These are phyloP conservation scores for Lactarius sp. DNA, from an alignment of 768 basidiomycete genomes.

Conservation along the genomic window DNA sequence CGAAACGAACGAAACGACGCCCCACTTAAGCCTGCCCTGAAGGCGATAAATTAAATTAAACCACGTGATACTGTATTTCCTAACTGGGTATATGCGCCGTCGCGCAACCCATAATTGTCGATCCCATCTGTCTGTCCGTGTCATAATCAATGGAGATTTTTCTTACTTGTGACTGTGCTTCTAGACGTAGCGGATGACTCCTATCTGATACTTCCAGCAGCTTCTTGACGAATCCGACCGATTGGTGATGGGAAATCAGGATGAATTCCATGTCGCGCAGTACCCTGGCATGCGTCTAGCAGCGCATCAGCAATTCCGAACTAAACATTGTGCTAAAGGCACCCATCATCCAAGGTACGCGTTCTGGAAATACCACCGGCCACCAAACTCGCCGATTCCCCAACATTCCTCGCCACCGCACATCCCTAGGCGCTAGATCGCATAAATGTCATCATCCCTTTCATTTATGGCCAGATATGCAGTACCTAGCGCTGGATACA, in stretches of 20 bases:
- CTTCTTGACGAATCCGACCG: slow-evolving; percentile 19
- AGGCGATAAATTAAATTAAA: background rate
- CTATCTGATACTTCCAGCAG: slow-evolving; percentile 4
- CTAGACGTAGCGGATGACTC: slow-evolving; percentile 7
- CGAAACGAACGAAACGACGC: background rate
- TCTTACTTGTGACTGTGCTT: background rate
- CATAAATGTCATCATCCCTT: background rate
- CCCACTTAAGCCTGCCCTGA: background rate
- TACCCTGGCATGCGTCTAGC: background rate
- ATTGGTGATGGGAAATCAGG: slow-evolving; percentile 20
- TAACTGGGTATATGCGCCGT: background rate
- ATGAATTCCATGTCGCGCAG: background rate
- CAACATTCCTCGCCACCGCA: background rate
- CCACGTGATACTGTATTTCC: slow-evolving; percentile 20
- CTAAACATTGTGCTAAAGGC: background rate
- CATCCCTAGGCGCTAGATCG: background rate
- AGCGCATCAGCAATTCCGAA: background rate
- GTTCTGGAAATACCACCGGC: background rate
- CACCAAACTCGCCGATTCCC: slow-evolving; percentile 1
- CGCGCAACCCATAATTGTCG: background rate
- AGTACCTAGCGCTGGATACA: background rate
- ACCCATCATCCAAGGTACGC: background rate
- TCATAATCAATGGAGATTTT: background rate
- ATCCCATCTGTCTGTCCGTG: background rate
- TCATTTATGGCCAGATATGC: background rate